phyloP scores from a whole-genome alignment of 2,329 filamentous ascomycete genomes.

The Neofusicoccum laricinum region DNA sequence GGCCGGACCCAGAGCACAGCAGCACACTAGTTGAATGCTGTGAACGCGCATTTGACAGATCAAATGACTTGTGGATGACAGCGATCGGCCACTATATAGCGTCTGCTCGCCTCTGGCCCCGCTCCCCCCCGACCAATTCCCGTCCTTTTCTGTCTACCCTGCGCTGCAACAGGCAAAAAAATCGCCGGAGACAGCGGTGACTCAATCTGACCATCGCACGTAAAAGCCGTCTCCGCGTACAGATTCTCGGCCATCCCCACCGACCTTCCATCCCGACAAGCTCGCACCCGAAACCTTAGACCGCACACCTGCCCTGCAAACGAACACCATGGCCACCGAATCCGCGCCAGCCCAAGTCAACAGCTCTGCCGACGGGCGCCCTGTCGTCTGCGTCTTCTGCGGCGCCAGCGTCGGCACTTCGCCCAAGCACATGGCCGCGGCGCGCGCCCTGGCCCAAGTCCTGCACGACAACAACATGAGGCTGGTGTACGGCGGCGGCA shows the following conservation, averaged over 20 bases:
- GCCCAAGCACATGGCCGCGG: conserved; percentile 73
- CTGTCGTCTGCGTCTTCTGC: conserved; percentile 92
- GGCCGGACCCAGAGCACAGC: background rate
- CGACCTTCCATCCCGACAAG: background rate
- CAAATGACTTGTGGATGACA: conserved; percentile 12
- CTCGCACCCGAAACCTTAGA: background rate
- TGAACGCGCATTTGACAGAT: conserved; percentile 2
- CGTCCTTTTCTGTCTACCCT: too few relatives aligned
- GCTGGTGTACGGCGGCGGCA: conserved; percentile 93
- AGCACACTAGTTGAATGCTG: background rate
- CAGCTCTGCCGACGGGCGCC: conserved; percentile 34
- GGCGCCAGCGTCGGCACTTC: conserved; percentile 73
- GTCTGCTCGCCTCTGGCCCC: background rate
- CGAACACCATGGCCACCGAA: conserved; percentile 22
- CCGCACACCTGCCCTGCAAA: conserved; percentile 3
- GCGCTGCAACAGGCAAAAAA: too few relatives aligned
- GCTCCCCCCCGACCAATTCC: background rate
- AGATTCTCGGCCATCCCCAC: too few relatives aligned
- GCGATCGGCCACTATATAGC: background rate
- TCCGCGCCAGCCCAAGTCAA: conserved; percentile 6
- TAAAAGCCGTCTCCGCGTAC: background rate
- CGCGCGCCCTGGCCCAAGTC: conserved; percentile 67
- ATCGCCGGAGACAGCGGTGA: background rate
- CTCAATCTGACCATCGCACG: background rate
- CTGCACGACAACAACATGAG: conserved; percentile 76